Conservation (phyloP, 805 yeast species). For the Scheffersomyces lignosus region DNA sequence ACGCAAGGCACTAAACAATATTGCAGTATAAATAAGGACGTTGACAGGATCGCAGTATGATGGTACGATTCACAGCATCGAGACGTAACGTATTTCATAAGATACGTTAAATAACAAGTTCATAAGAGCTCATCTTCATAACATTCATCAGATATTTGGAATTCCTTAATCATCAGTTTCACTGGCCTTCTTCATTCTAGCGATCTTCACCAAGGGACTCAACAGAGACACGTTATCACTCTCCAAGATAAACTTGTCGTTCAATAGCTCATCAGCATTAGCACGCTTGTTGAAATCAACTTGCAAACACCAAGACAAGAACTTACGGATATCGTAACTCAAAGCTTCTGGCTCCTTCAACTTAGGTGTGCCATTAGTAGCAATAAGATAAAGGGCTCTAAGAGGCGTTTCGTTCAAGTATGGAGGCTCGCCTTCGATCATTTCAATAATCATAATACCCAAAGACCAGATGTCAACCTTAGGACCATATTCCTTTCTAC, state of each 20-base stretch:
- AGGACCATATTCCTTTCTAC: slow-evolving; percentile 92
- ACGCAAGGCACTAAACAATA: too few relatives aligned
- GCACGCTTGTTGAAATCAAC: slow-evolving; percentile 84
- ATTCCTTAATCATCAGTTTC: slow-evolving; percentile 25
- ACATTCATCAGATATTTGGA: too few relatives aligned
- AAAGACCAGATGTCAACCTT: slow-evolving; percentile 97
- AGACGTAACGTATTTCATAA: too few relatives aligned
- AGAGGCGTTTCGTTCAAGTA: slow-evolving; percentile 94
- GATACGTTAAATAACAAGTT: too few relatives aligned
- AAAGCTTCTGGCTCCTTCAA: slow-evolving; percentile 84
- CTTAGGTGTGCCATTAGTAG: slow-evolving; percentile 95
- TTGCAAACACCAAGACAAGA: slow-evolving; percentile 74
- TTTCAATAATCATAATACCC: slow-evolving; percentile 97
- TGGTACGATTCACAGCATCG: too few relatives aligned
- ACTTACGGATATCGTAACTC: slow-evolving; percentile 62
- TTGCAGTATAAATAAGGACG: too few relatives aligned
- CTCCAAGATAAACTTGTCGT: slow-evolving; percentile 61
- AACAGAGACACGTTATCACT: slow-evolving; percentile 63
- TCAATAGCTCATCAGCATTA: slow-evolving; percentile 69
- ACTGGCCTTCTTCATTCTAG: slow-evolving; percentile 60
- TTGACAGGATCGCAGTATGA: too few relatives aligned
- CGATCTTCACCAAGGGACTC: slow-evolving; percentile 73
- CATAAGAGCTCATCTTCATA: too few relatives aligned
- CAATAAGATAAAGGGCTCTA: slow-evolving; percentile 89
- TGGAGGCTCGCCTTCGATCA: slow-evolving; percentile 99